phyloP scores from a whole-genome alignment of 2,329 filamentous ascomycete genomes.

The Penicillium italicum region DNA sequence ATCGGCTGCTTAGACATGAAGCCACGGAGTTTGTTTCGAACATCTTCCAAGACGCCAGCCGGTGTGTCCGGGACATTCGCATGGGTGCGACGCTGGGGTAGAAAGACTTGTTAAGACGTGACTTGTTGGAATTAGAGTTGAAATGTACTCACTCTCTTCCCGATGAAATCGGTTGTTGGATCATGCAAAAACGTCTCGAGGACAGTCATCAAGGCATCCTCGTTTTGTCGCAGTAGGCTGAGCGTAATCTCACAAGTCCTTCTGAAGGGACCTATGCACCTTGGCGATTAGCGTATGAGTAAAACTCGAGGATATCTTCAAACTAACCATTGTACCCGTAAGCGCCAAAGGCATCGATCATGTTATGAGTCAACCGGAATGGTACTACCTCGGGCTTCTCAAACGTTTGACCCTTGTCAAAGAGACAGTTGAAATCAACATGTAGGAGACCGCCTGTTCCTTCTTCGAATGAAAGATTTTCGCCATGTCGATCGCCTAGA shows the following conservation, averaged over 20 bases:
- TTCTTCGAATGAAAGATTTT: constrained; percentile 94
- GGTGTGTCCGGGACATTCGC: constrained; percentile 61
- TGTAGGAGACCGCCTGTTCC: constrained; percentile 91
- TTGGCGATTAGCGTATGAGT: constrained; percentile 2
- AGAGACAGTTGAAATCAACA: constrained; percentile 99
- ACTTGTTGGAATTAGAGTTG: neutral
- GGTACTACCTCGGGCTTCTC: constrained; percentile 91
- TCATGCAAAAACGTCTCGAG: constrained; percentile 97
- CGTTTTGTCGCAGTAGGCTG: constrained; percentile 77
- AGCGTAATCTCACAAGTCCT: constrained; percentile 87
- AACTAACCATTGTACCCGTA: constrained; percentile 74
- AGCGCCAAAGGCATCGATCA: constrained; percentile 95
- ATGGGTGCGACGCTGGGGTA: constrained; percentile 48
- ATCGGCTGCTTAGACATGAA: constrained; percentile 83
- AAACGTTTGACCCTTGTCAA: constrained; percentile 96
- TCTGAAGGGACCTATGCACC: constrained; percentile 66
- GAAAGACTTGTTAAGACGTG: neutral
- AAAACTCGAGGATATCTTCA: neutral
- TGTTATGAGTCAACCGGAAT: constrained; percentile 96
- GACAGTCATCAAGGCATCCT: constrained; percentile 96
- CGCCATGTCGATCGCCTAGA: constrained; percentile 90
- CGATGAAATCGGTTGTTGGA: constrained; percentile 88
- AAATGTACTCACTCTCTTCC: constrained; percentile 55
- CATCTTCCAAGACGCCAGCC: constrained; percentile 81
- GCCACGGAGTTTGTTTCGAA: constrained; percentile 80